Base-by-base conservation (phyloP, 768 basidiomycete genomes). In the Phaeotremella skinneri region DNA sequence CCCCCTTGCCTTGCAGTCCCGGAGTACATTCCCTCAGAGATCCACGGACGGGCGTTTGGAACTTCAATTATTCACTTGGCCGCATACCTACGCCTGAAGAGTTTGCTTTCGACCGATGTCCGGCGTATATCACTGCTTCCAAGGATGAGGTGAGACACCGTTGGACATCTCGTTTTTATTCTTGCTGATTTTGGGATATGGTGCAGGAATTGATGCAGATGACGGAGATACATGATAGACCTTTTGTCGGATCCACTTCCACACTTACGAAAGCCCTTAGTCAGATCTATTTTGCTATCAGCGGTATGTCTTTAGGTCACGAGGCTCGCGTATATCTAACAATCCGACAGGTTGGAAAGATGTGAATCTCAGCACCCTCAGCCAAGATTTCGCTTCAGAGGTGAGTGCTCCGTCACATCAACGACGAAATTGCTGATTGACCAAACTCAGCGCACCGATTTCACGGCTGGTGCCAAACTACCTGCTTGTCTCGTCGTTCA, bases 21-120 rank as follows among this genome's bases (percentile, higher is more conserved):
- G 89, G 90, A 9, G 87, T 93, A 0, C 89, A 91, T 66, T 90
- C 90, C 86, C 78, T 96, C 1, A 85, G 85, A 67, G 91, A 98
- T 70, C 89, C 90, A 0, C 82, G 88, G 17, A 88, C 91, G 0
- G 82, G 84, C 4, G 87, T 90, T 14, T 93, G 89, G 78, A 93
- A 93, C 70, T 97, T 91, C 71, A 76, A 85, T 9, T 83, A 85
- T 2, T 83, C 82, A 70, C 79, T 96, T 3, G 83, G 89, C 76
- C 74, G 77, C 1, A 83, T 99, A 47, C 90, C 92, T 0, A 79
- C 83, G 57, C 84, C 91, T 4, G 83, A 81, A 3, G 85, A 91
- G 47, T 97, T 97, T 68, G 91, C 86, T 5, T 96, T 91, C 58
- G 86, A 89, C 52, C 83, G 88, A 1, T 74, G 92, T 0, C 79